A percentile compares a stretch with the other conserved stretches of the same genome.
Conservation (phyloP, 2,329 filamentous ascomycete genomes). For the Zasmidium cellare region DNA sequence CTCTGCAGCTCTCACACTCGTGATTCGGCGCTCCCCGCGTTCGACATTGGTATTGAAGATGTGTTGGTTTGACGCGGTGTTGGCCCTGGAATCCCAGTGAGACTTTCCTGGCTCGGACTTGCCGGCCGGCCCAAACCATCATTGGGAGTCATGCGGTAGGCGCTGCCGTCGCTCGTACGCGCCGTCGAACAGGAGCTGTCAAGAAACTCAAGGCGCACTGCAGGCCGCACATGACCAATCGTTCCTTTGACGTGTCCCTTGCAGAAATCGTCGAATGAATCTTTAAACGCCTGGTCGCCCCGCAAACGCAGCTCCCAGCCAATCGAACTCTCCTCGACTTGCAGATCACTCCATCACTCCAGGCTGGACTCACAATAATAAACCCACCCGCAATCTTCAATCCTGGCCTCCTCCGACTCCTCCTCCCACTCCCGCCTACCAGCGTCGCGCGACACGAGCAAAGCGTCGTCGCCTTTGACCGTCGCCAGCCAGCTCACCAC, state of each 20-base stretch:
- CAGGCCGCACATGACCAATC: neutral
- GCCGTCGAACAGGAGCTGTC: no score
- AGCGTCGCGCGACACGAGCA: conserved; percentile 8
- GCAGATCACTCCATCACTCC: conserved; percentile 5
- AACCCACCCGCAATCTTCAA: neutral
- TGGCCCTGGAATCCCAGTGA: no score
- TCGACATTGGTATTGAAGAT: no score
- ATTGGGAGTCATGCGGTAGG: no score
- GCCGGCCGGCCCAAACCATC: neutral
- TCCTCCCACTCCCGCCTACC: conserved; percentile 10
- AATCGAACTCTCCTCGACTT: neutral
- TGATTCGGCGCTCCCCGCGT: no score
- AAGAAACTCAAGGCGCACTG: no score
- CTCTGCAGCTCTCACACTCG: no score
- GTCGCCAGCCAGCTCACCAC: conserved; percentile 44
- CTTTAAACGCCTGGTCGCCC: neutral
- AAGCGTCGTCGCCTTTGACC: conserved; percentile 15
- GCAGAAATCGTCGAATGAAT: neutral
- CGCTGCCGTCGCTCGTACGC: no score
- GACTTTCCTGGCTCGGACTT: neutral
- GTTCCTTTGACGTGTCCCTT: neutral
- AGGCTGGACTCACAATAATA: neutral
- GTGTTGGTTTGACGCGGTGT: no score
- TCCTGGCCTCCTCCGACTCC: conserved; percentile 19
- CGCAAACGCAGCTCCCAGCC: neutral